Evolutionary conservation across 257 asterid genomes (phyloP).

Genomic region (Avicennia marina): DNA sequence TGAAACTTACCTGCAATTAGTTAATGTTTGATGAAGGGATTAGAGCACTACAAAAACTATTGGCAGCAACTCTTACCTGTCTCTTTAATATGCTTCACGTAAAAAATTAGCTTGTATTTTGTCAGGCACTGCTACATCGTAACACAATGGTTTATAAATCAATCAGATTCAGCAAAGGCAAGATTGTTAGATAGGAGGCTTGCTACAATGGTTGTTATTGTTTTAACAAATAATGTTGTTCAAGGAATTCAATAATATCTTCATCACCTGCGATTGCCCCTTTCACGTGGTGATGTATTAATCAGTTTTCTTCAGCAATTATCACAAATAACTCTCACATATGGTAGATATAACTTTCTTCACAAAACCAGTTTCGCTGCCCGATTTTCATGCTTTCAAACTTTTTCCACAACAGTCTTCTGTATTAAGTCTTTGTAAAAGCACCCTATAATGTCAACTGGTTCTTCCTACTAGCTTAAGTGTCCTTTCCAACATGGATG

Average conservation of each 20-base stretch:
- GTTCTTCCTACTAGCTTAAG: background rate
- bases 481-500: background rate
- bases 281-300: background rate
- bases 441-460: background rate
- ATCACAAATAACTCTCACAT: background rate
- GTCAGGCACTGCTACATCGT: too few relatives aligned
- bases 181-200: background rate
- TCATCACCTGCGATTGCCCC: background rate
- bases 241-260: background rate
- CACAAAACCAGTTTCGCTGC: background rate
- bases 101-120: background rate
- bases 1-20: conserved; percentile 25
- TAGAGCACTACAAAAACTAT: background rate
- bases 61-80: background rate
- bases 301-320: background rate
- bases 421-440: background rate
- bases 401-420: background rate
- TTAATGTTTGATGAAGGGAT: background rate
- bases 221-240: background rate
- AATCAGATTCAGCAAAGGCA: background rate
- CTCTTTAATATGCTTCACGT: background rate
- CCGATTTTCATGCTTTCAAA: conserved; percentile 8
- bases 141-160: too few relatives aligned
- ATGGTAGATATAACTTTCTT: background rate
- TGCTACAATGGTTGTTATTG: too few relatives aligned